phyloP scores from a whole-genome alignment of 169 alveolate species.

The Perkinsus chesapeaki region DNA sequence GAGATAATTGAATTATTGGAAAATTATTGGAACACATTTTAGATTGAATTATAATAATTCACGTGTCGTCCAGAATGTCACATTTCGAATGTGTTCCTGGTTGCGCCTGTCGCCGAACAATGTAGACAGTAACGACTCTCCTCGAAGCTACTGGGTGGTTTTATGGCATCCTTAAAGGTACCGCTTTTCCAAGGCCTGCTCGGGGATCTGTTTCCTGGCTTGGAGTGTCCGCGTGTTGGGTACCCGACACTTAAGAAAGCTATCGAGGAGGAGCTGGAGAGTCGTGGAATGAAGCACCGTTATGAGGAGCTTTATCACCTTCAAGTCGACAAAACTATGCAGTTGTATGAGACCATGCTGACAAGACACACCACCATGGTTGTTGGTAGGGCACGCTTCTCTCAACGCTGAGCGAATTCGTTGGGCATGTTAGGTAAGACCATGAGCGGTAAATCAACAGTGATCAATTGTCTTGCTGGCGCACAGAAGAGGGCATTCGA shows the following conservation, averaged over 20 bases:
- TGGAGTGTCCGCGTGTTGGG: conserved; percentile 70
- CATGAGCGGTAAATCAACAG: conserved; percentile 83
- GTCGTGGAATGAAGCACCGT: conserved; percentile 24
- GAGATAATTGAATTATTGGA: too few relatives aligned
- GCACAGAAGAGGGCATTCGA: conserved; percentile 61
- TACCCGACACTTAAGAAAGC: conserved; percentile 63
- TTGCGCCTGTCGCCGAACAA: too few relatives aligned
- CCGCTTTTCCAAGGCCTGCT: conserved; percentile 83
- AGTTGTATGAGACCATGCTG: conserved; percentile 85
- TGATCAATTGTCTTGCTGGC: conserved; percentile 69
- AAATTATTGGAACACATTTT: too few relatives aligned
- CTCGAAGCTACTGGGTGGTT: too few relatives aligned
- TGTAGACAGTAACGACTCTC: too few relatives aligned
- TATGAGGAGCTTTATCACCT: conserved; percentile 59
- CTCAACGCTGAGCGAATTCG: neutral
- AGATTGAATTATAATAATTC: too few relatives aligned
- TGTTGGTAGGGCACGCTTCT: conserved; percentile 26
- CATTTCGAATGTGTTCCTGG: too few relatives aligned
- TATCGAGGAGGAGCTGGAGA: conserved; percentile 16
- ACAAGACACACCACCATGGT: conserved; percentile 90
- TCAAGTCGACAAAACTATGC: conserved; percentile 76
- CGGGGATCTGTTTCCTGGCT: conserved; percentile 87
- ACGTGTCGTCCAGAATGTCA: too few relatives aligned
- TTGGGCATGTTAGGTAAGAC: conserved; percentile 87
- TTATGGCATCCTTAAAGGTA: too few relatives aligned